A percentile compares a stretch with the other conserved stretches of the same genome.
phyloP scores from a whole-genome alignment of 768 basidiomycete species.

The Myochromella boudieri region DNA sequence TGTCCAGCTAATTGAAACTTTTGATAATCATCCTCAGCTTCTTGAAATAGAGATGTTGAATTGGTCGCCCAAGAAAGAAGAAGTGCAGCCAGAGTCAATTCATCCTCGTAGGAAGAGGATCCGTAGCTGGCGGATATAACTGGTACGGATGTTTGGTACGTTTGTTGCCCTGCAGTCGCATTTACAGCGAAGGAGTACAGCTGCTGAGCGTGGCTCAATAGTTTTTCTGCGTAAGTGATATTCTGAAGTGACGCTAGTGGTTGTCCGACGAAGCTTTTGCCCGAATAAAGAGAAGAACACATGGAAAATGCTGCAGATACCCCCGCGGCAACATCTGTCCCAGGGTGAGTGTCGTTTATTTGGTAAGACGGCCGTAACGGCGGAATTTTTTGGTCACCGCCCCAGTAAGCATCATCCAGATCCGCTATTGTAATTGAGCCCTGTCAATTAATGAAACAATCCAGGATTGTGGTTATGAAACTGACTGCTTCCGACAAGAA shows the following conservation, averaged over 20 bases:
- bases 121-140: slow-evolving; percentile 61
- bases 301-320: slow-evolving; percentile 87
- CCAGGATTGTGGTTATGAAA: slow-evolving; percentile 3
- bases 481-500: slow-evolving; percentile 71
- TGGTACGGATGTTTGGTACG: slow-evolving; percentile 74
- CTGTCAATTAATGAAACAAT: slow-evolving; percentile 4
- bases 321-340: slow-evolving; percentile 86
- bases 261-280: slow-evolving; percentile 46
- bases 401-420: slow-evolving; percentile 84
- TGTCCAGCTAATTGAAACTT: slow-evolving; percentile 53
- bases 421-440: slow-evolving; percentile 42
- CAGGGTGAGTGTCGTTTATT: slow-evolving; percentile 78
- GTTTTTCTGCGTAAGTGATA: slow-evolving; percentile 64
- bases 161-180: slow-evolving; percentile 54
- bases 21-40: slow-evolving; percentile 63
- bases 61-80: slow-evolving; percentile 74
- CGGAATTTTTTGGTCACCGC: slow-evolving; percentile 80
- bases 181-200: slow-evolving; percentile 79
- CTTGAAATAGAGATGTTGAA: slow-evolving; percentile 53
- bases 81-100: slow-evolving; percentile 73
- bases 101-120: slow-evolving; percentile 73
- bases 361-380: slow-evolving; percentile 71
- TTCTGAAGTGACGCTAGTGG: slow-evolving; percentile 71
- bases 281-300: slow-evolving; percentile 79
- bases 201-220: slow-evolving; percentile 72